These are phyloP conservation scores for Calonectria ilicicola DNA, from an alignment of 2,329 filamentous ascomycete genomes.

Conservation along the genomic window DNA sequence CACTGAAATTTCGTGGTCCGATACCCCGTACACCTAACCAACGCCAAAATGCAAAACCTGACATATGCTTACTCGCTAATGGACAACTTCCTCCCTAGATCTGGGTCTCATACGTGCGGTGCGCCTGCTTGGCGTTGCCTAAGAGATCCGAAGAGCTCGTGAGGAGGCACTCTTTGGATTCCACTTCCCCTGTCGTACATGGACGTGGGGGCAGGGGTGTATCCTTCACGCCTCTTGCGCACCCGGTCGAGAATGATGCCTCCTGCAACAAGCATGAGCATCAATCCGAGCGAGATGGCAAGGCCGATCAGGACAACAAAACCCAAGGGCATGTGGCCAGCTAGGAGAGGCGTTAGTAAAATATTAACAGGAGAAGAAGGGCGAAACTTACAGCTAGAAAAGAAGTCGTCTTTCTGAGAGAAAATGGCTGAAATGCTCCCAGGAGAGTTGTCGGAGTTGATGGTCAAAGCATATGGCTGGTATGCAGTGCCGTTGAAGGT, in stretches of 20 bases:
- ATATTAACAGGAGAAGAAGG: not conserved
- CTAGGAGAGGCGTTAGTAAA: slow-evolving; percentile 40
- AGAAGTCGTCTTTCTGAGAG: slow-evolving; percentile 83
- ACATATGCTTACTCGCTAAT: slow-evolving; percentile 46
- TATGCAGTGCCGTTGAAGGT: slow-evolving; percentile 87
- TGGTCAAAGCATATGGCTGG: slow-evolving; percentile 84
- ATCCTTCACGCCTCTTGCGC: slow-evolving; percentile 83
- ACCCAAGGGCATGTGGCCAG: slow-evolving; percentile 74
- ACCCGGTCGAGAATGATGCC: slow-evolving; percentile 82
- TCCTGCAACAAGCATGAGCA: slow-evolving; percentile 80
- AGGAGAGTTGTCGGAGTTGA: slow-evolving; percentile 70
- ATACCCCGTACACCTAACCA: slow-evolving; percentile 48
- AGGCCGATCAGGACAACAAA: slow-evolving; percentile 86
- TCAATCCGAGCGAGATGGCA: slow-evolving; percentile 80
- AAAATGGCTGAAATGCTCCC: slow-evolving; percentile 88
- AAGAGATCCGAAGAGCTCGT: slow-evolving; percentile 68
- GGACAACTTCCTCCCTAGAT: slow-evolving; percentile 32
- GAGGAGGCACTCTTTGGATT: slow-evolving; percentile 70
- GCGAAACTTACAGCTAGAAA: slow-evolving; percentile 70
- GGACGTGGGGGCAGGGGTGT: slow-evolving; percentile 79
- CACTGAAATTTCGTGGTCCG: slow-evolving; percentile 28
- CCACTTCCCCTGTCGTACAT: slow-evolving; percentile 71
- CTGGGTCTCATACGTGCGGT: slow-evolving; percentile 60
- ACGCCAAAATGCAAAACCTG: slow-evolving; percentile 47
- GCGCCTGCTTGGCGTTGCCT: slow-evolving; percentile 60